Conservation (phyloP, 768 basidiomycete species). For the Tephrocybe sp. region DNA sequence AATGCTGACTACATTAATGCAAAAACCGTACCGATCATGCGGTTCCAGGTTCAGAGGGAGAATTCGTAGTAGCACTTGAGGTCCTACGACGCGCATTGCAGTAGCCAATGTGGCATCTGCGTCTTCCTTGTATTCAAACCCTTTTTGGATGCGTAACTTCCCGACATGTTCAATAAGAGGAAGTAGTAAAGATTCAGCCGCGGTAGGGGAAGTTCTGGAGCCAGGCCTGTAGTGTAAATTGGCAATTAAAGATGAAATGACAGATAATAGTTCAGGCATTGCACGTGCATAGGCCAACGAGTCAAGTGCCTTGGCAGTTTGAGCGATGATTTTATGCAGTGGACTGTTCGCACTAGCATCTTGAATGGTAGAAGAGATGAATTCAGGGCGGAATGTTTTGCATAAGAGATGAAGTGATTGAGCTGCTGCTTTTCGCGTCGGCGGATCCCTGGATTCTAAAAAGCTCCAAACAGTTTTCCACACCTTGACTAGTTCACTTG, state of each 20-base stretch:
- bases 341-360: conserved; percentile 50
- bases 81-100: conserved; percentile 85
- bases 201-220: conserved; percentile 40
- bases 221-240: conserved; percentile 52
- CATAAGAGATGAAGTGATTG: conserved; percentile 61
- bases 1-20: not conserved
- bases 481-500: conserved; percentile 53
- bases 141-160: conserved; percentile 71
- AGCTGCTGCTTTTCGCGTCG: conserved; percentile 61
- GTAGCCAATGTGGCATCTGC: conserved; percentile 77
- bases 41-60: conserved; percentile 89
- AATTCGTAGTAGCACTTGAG: conserved; percentile 66
- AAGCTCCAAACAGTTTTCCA: conserved; percentile 80
- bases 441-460: conserved; percentile 64
- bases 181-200: conserved; percentile 68
- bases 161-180: conserved; percentile 70
- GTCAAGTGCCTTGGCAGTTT: conserved; percentile 66
- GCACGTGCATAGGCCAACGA: conserved; percentile 70
- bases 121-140: conserved; percentile 88
- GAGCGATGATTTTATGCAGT: conserved; percentile 60
- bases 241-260: conserved; percentile 67
- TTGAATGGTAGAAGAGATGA: conserved; percentile 50
- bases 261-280: conserved; percentile 75
- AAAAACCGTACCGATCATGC: conserved; percentile 58
- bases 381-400: conserved; percentile 66